phyloP scores from a whole-genome alignment of 2,329 filamentous ascomycete species.

The Paraconiothyrium brasiliense region DNA sequence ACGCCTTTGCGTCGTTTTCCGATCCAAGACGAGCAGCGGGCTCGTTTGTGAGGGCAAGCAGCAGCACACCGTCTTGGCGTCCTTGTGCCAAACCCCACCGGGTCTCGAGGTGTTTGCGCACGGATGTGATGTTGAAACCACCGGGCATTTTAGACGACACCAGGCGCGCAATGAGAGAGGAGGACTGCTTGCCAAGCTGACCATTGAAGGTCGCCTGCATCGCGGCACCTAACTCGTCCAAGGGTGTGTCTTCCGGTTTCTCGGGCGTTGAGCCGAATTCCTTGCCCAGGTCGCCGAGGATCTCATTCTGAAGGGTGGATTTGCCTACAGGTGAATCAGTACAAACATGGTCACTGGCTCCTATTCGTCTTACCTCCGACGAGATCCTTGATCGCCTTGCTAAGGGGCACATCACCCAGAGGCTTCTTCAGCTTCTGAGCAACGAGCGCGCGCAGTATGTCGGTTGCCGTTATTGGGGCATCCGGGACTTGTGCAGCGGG shows the following conservation, averaged over 20 bases:
- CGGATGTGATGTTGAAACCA: conserved; percentile 97
- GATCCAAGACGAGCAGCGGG: conserved; percentile 87
- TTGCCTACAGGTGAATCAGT: conserved; percentile 71
- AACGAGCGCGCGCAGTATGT: conserved; percentile 87
- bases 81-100: conserved; percentile 89
- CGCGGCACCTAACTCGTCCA: conserved; percentile 92
- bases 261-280: conserved; percentile 98
- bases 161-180: conserved; percentile 89
- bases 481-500: conserved; percentile 89
- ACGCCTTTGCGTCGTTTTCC: conserved; percentile 90
- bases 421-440: conserved; percentile 98
- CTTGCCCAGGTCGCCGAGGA: conserved; percentile 95
- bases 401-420: conserved; percentile 85
- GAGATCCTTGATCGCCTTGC: conserved; percentile 97
- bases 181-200: conserved; percentile 95
- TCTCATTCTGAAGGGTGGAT: conserved; percentile 98
- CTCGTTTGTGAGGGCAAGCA: conserved; percentile 92
- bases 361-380: conserved; percentile 80
- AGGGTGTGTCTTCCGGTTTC: conserved; percentile 95
- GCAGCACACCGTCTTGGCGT: conserved; percentile 87
- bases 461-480: conserved; percentile 84
- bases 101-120: conserved; percentile 93
- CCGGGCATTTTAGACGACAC: conserved; percentile 99
- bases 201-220: conserved; percentile 99
- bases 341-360: conserved; percentile 8